These are phyloP conservation scores for Colletotrichum tanaceti DNA, from an alignment of 2,329 filamentous ascomycete species.

Conservation along the genomic window DNA sequence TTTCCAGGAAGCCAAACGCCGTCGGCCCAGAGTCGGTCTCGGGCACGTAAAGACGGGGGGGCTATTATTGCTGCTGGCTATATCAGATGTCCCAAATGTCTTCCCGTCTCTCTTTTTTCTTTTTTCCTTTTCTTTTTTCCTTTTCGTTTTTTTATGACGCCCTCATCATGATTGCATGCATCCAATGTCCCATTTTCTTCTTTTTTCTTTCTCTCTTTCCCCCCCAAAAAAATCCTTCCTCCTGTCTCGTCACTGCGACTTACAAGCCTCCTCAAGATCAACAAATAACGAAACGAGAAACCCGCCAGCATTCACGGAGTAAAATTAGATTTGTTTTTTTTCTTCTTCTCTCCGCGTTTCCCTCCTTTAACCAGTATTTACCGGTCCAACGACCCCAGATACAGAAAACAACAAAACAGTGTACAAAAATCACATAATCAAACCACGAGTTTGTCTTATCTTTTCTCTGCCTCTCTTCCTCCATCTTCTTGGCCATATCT, in stretches of 20 bases:
- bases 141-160: slow-evolving; percentile 22
- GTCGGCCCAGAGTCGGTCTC: neutral
- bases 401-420: slow-evolving; percentile 7
- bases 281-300: slow-evolving; percentile 39
- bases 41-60: neutral
- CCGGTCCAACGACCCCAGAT: slow-evolving; percentile 1
- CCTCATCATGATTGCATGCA: slow-evolving; percentile 33
- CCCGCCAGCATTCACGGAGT: slow-evolving; percentile 39
- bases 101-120: neutral
- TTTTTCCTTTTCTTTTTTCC: neutral
- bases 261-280: slow-evolving; percentile 20
- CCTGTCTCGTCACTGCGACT: slow-evolving; percentile 15
- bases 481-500: too few species aligned
- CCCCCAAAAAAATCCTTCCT: too few species aligned
- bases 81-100: too few species aligned
- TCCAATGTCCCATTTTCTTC: slow-evolving; percentile 4
- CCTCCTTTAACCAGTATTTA: slow-evolving; percentile 7
- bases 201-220: too few species aligned
- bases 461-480: neutral
- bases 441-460: slow-evolving; percentile 16
- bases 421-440: slow-evolving; percentile 23
- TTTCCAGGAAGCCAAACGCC: slow-evolving; percentile 3
- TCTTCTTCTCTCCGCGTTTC: too few species aligned
- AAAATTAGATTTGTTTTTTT: slow-evolving; percentile 35
- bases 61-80: neutral